Conservation (phyloP, 2,329 filamentous ascomycete genomes). For the Penicillium paneum region DNA sequence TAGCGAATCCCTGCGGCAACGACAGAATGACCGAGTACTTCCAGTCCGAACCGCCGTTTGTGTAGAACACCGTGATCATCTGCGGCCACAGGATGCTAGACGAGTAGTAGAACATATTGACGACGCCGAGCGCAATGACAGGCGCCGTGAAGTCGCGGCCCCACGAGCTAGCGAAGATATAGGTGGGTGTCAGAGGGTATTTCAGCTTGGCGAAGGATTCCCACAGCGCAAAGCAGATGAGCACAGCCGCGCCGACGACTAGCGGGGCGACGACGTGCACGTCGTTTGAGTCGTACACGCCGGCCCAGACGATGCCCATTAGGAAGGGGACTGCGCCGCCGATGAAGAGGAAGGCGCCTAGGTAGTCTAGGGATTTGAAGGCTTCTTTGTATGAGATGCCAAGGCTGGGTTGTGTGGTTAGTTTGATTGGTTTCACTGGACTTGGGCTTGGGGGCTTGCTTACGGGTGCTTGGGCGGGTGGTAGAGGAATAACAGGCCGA, state of each 20-base stretch:
- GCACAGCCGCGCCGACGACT: conserved; percentile 34
- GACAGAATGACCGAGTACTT: conserved; percentile 39
- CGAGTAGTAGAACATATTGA: conserved; percentile 54
- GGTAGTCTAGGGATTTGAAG: conserved; percentile 40
- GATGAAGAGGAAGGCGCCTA: conserved; percentile 39
- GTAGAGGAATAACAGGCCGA: conserved; percentile 44
- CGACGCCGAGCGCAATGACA: conserved; percentile 45
- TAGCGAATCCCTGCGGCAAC: conserved; percentile 47
- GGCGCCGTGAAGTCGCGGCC: conserved; percentile 51
- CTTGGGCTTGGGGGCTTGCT: conserved; percentile 23
- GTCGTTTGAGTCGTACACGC: conserved; percentile 35
- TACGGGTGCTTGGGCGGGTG: conserved; percentile 42
- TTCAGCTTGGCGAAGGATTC: conserved; percentile 39
- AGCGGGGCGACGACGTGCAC: conserved; percentile 40
- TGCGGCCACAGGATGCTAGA: conserved; percentile 48
- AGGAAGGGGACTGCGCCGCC: conserved; percentile 38
- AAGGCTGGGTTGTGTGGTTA: conserved; percentile 25
- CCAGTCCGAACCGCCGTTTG: conserved; percentile 35
- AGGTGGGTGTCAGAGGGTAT: conserved; percentile 45
- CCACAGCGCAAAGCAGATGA: conserved; percentile 41
- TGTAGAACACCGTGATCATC: conserved; percentile 49
- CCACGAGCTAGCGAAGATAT: conserved; percentile 45
- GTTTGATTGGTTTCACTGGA: conserved; percentile 16
- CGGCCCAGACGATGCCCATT: conserved; percentile 43
- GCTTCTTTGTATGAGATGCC: conserved; percentile 37